A percentile compares a stretch with the other conserved stretches of the same genome.
phyloP scores from a whole-genome alignment of 352 stramenopile genomes.

The Phytophthora ramorum region DNA sequence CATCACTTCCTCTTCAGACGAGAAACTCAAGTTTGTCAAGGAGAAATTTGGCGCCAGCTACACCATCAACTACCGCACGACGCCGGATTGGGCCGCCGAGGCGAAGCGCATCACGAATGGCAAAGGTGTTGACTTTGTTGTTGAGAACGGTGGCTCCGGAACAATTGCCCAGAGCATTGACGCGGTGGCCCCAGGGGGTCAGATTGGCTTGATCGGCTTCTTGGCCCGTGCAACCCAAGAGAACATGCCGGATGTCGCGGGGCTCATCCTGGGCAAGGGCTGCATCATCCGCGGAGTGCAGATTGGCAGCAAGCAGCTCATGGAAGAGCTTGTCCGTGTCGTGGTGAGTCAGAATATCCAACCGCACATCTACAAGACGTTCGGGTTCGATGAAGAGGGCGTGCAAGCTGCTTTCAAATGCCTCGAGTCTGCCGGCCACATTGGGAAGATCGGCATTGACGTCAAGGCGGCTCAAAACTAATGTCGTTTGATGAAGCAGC shows the following conservation, averaged over 20 bases:
- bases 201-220: slow-evolving; percentile 31
- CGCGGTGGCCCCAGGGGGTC: slow-evolving; percentile 20
- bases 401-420: slow-evolving; percentile 27
- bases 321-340: slow-evolving; percentile 28
- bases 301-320: slow-evolving; percentile 32
- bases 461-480: not conserved
- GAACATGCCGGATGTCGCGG: slow-evolving; percentile 32
- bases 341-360: slow-evolving; percentile 28
- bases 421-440: slow-evolving; percentile 19
- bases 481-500: too few species aligned
- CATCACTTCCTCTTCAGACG: slow-evolving; percentile 28
- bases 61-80: slow-evolving; percentile 41
- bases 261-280: slow-evolving; percentile 21
- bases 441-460: slow-evolving; percentile 37
- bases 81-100: slow-evolving; percentile 29
- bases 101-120: slow-evolving; percentile 21
- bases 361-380: slow-evolving; percentile 34
- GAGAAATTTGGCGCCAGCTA: slow-evolving; percentile 25
- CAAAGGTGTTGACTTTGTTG: slow-evolving; percentile 31
- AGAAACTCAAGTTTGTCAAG: slow-evolving; percentile 34
- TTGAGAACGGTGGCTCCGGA: slow-evolving; percentile 36
- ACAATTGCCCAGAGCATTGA: slow-evolving; percentile 38
- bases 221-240: slow-evolving; percentile 18
- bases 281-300: slow-evolving; percentile 30
- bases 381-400: slow-evolving; percentile 21